Conservation (phyloP, 495 filamentous ascomycete species). For the Opeltia flavorubescens region DNA sequence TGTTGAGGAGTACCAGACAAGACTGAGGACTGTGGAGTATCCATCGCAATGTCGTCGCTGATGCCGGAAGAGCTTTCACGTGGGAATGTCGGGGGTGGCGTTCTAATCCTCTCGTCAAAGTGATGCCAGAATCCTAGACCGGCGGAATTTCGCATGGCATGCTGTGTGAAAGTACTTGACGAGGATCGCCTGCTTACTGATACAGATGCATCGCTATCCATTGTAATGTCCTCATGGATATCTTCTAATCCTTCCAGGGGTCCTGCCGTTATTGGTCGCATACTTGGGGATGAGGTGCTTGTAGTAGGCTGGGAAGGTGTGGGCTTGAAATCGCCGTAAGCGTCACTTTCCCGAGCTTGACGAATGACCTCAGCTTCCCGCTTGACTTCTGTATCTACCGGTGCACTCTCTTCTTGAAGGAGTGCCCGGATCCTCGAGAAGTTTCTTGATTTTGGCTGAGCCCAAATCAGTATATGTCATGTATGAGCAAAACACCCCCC, state of each 20-base stretch:
- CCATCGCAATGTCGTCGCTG: conserved; percentile 66
- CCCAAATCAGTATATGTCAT: conserved; percentile 5
- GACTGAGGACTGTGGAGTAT: conserved; percentile 47
- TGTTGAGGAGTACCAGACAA: conserved; percentile 8
- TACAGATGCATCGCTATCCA: conserved; percentile 37
- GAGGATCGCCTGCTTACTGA: conserved; percentile 26
- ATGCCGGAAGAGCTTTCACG: conserved; percentile 45
- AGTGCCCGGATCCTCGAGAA: conserved; percentile 88
- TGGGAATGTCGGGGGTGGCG: conserved; percentile 48
- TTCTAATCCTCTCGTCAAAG: conserved; percentile 46
- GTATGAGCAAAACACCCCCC: not conserved
- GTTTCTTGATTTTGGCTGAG: conserved; percentile 79
- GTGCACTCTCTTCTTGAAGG: conserved; percentile 72
- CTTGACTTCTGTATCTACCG: conserved; percentile 74
- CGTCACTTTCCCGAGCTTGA: conserved; percentile 71
- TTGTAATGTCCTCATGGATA: conserved; percentile 45
- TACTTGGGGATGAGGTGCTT: conserved; percentile 29
- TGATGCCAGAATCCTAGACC: conserved; percentile 70
- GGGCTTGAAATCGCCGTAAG: conserved; percentile 27
- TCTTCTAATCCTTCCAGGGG: conserved; percentile 37
- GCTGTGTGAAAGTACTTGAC: conserved; percentile 56
- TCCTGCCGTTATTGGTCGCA: conserved; percentile 13
- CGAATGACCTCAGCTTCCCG: conserved; percentile 90
- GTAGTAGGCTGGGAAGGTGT: conserved; percentile 27
- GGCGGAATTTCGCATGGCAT: conserved; percentile 54